phyloP scores from a whole-genome alignment of 768 basidiomycete species.

The Imleria badia region DNA sequence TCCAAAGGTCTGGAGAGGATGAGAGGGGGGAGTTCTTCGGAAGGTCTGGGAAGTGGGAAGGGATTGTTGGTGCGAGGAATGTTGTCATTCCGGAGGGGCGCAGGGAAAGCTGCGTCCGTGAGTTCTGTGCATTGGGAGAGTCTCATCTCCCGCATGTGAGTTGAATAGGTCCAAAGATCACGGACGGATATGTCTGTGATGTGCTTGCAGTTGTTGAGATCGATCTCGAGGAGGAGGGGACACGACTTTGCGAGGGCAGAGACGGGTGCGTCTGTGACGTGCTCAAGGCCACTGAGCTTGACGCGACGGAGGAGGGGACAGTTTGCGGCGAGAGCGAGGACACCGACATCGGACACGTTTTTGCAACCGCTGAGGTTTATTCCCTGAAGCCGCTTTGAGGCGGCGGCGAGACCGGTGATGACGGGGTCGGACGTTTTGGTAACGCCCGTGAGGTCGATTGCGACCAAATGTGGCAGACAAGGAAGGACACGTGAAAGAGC shows the following conservation, averaged over 20 bases:
- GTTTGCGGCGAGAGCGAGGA: conserved; percentile 70
- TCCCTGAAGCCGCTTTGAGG: conserved; percentile 80
- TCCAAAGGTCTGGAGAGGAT: conserved; percentile 66
- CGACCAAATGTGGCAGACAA: conserved; percentile 72
- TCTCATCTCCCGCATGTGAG: conserved; percentile 88
- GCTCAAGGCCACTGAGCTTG: conserved; percentile 78
- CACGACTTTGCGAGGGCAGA: conserved; percentile 74
- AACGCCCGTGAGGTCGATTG: conserved; percentile 82
- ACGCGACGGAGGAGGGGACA: conserved; percentile 84
- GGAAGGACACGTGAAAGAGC: conserved; percentile 66
- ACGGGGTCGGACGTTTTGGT: conserved; percentile 66
- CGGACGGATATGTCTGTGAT: conserved; percentile 79
- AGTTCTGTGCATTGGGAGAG: conserved; percentile 76
- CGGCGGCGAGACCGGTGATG: conserved; percentile 65
- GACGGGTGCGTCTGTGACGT: conserved; percentile 75
- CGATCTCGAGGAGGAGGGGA: conserved; percentile 89
- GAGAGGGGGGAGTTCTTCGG: conserved; percentile 62
- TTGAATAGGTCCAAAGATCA: conserved; percentile 78
- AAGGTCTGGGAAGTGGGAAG: conserved; percentile 38
- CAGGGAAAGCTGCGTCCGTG: conserved; percentile 85
- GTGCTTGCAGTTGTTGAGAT: conserved; percentile 79
- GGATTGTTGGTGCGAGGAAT: conserved; percentile 40
- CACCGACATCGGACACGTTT: conserved; percentile 72
- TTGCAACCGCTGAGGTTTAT: conserved; percentile 88
- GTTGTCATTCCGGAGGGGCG: conserved; percentile 46